A percentile compares a stretch with the other conserved stretches of the same genome.
phyloP scores from a whole-genome alignment of 1,284 basidiomycete species.

The Heterobasidion parviporum region DNA sequence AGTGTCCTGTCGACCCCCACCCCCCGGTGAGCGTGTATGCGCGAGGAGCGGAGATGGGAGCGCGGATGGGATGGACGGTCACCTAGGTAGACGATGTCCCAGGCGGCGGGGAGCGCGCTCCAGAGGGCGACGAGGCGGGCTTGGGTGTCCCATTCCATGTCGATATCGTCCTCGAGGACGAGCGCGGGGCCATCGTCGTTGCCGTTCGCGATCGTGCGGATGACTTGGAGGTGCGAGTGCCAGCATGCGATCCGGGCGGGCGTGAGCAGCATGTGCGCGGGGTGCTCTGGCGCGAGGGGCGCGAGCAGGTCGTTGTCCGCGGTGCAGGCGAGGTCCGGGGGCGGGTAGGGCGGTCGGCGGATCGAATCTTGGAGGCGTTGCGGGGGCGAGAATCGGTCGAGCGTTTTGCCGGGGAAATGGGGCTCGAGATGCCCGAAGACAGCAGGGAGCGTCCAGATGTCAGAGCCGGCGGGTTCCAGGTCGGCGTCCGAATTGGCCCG shows the following conservation, averaged over 20 bases:
- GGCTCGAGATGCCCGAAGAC: neutral
- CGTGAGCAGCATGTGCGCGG: constrained; percentile 43
- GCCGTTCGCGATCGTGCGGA: constrained; percentile 34
- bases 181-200: constrained; percentile 25
- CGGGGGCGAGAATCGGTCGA: neutral
- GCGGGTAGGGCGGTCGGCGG: constrained; percentile 10
- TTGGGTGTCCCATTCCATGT: constrained; percentile 65
- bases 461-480: constrained; percentile 25
- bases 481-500: constrained; percentile 18
- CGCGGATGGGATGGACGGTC: constrained; percentile 11
- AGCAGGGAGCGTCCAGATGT: constrained; percentile 19
- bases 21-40: neutral
- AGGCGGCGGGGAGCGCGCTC: constrained; percentile 47
- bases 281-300: constrained; percentile 28
- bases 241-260: constrained; percentile 62
- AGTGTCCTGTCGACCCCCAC: constrained; percentile 43
- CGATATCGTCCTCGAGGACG: constrained; percentile 74
- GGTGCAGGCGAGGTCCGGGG: constrained; percentile 36
- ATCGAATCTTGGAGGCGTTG: neutral
- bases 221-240: constrained; percentile 59
- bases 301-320: constrained; percentile 34
- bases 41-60: neutral
- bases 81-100: constrained; percentile 77
- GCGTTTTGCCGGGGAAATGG: neutral
- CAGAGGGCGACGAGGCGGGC: constrained; percentile 43